Base-by-base conservation (phyloP, 371 early-diverging fungal species). In the Zancudomyces culisetae region DNA sequence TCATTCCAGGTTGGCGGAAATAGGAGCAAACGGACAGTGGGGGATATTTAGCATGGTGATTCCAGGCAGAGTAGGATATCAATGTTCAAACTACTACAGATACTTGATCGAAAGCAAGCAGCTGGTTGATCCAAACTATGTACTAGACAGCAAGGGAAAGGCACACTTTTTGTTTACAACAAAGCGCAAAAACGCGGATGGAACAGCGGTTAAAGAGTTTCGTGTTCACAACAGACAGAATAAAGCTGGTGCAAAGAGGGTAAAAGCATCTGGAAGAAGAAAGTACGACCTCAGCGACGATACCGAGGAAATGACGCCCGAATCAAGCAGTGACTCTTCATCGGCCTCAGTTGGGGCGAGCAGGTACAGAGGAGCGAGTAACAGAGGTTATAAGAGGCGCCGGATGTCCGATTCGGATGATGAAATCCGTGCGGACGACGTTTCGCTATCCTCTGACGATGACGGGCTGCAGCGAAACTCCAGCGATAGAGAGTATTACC, bases 61-160 rank as follows among this genome's bases (percentile, higher is more conserved):
- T 29, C 90, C 93, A 8, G 93, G 93, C 13, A 79, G 93, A 20
- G 93, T 92, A 19, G 93, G 93, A 3, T 92, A 92, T 59, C 93
- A 91, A 79, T 92, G 93, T 63, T 87, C 91, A 28, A 92, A 90
- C 63, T 92, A 85, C 62, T 92, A 92, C 62, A 80, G 93, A 20
- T 66, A 79, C 30, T 68, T 92, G 43, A 76, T 92, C 2, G 85
- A 88, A 62, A 83, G 79, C 35, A 78, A 81, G 18, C 76, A 88
- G 59, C 77, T 90, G 47, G 66, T 76, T 52, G 93, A 92, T 60
- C 83, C 84, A 4, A 92, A 90, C 70, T 92, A 92, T 55, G 78
- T 86, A 4, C 64, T 89, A 22, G 88, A 87, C 60, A 80, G 78
- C 35, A 78, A 82, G 54, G 90, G 90, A 51, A 85, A 84, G 60